Evolutionary conservation across 2,329 filamentous ascomycete species (phyloP).

Genomic region (Fusarium sp.): DNA sequence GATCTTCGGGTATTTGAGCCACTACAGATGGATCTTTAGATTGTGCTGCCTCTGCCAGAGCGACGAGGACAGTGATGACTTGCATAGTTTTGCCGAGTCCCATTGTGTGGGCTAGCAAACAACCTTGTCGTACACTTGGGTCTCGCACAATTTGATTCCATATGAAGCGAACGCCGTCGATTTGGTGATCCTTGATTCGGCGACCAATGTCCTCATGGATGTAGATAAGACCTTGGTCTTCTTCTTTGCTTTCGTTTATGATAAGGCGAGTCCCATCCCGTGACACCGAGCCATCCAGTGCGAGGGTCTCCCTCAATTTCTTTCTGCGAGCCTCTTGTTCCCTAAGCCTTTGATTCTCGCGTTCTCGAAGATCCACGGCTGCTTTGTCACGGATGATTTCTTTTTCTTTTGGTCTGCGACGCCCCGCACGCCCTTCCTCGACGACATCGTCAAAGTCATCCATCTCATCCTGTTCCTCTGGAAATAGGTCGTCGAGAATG

Average conservation of each 20-base stretch:
- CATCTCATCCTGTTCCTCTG: neutral
- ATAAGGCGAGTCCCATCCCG: conserved; percentile 64
- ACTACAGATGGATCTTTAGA: conserved; percentile 67
- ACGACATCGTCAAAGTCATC: conserved; percentile 19
- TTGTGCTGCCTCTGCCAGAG: conserved; percentile 72
- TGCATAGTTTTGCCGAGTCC: conserved; percentile 94
- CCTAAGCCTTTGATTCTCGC: conserved; percentile 61
- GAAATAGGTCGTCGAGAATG: conserved; percentile 30
- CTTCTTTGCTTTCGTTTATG: conserved; percentile 73
- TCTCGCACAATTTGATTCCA: conserved; percentile 83
- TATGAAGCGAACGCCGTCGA: conserved; percentile 84
- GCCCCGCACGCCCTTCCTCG: conserved; percentile 29
- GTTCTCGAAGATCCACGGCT: conserved; percentile 63
- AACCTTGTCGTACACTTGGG: conserved; percentile 71
- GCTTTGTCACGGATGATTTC: conserved; percentile 51
- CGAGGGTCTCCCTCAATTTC: conserved; percentile 59
- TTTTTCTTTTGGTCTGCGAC: conserved; percentile 45
- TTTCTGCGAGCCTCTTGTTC: conserved; percentile 64
- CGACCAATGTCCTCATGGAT: conserved; percentile 71
- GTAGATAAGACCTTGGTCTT: conserved; percentile 69
- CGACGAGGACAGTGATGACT: conserved; percentile 82
- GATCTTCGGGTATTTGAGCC: conserved; percentile 73
- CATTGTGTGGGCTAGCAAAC: conserved; percentile 89
- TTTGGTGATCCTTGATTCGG: conserved; percentile 81
- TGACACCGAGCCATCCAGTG: conserved; percentile 52